Evolutionary conservation across 192 early-diverging fungal species (phyloP), one percentile per base, ranked within the genome.

Genomic region (Backusella psychrophila): DNA sequence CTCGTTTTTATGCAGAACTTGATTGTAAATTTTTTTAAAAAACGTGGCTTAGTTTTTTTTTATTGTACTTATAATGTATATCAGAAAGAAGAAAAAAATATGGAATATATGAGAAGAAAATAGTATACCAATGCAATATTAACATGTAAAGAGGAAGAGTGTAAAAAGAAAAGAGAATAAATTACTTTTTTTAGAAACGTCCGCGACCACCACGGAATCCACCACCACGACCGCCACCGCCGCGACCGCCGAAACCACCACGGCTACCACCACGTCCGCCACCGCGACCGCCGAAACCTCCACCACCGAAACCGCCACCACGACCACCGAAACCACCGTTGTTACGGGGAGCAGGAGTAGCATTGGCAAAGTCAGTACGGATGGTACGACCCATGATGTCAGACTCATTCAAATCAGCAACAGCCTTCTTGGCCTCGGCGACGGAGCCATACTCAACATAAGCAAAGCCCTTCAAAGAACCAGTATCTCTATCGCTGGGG

Each of bases 391-490:
- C 96, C 35, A 89, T 87, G 23, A 97, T 84, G 38, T 94, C 90
- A 8, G 82, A 74, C 74, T 91, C 92, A 81, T 97, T 94, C 87
- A 94, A 87, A 72, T 90, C 87, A 83, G 91, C 87, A 26, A 94
- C 87, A 36, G 94, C 94, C 74, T 85, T 85, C 79, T 94, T 86
- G 76, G 93, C 94, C 33, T 85, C 84, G 42, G 87, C 92, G 36
- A 85, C 82, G 72, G 86, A 73, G 23, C 85, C 84, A 78, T 96
- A 99, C 79, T 97, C 91, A 34, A 98, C 89, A 85, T 97, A 98
- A 78, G 94, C 97, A 81, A 95, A 95, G 12, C 94, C 95, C 84
- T 93, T 94, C 71, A 87, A 84, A 70, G 88, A 82, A 49, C 91
- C 93, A 71, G 89, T 86, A 44, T 94, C 94, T n/a, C 85, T 82